A percentile compares a stretch with the other conserved stretches of the same genome.
Evolutionary conservation across 768 basidiomycete genomes (phyloP).

Genomic region (Lactarius psammicola): DNA sequence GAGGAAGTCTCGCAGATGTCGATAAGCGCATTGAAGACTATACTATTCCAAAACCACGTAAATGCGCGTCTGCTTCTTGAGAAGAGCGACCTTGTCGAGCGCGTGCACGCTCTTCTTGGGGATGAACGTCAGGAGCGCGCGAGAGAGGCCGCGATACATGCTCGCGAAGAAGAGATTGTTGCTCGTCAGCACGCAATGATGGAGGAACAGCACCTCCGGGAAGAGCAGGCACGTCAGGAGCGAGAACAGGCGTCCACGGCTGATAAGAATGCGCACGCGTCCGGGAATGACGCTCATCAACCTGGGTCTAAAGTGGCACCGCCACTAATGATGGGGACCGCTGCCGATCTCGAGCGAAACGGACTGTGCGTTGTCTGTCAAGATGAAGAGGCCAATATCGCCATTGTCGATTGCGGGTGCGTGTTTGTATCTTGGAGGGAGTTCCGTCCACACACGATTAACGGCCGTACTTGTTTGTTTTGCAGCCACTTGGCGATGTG

Average conservation of each 20-base stretch:
- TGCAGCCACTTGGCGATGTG: constrained; percentile 80
- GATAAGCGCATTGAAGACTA: constrained; percentile 69
- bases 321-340: constrained; percentile 29
- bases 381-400: constrained; percentile 92
- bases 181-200: constrained; percentile 26
- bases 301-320: constrained; percentile 29
- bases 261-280: background rate
- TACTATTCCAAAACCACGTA: constrained; percentile 78
- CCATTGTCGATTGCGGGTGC: constrained; percentile 92
- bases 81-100: constrained; percentile 78
- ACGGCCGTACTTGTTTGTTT: constrained; percentile 6
- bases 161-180: constrained; percentile 30
- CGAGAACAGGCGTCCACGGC: constrained; percentile 13
- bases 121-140: constrained; percentile 59
- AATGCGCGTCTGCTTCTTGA: constrained; percentile 70
- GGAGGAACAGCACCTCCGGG: constrained; percentile 35
- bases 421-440: constrained; percentile 33
- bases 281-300: constrained; percentile 17
- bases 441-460: background rate
- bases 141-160: constrained; percentile 44
- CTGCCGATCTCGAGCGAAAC: constrained; percentile 52
- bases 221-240: constrained; percentile 31
- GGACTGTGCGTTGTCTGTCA: constrained; percentile 92
- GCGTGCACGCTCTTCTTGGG: constrained; percentile 61
- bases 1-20: constrained; percentile 60